Base-by-base conservation (phyloP, 768 basidiomycete genomes). In the Kwoniella dendrophila region DNA sequence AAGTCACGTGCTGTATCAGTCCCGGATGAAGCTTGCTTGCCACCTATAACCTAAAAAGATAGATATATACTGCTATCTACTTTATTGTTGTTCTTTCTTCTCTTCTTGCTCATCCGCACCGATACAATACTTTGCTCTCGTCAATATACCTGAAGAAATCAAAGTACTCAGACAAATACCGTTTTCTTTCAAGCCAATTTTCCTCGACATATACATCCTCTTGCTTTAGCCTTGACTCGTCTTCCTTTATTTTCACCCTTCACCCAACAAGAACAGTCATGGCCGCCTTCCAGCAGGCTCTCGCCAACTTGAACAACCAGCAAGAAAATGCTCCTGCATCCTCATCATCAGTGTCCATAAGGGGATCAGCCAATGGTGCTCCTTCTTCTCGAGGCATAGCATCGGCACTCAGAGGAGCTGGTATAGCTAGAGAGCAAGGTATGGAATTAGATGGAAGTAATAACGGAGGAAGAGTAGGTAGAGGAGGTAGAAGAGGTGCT, bases 361-460 rank as follows among this genome's bases (percentile, higher is more conserved):
- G 73, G 26, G 73, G 73, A 4, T 41, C 64, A 32, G 67, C 69
- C 2, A 41, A 55, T 57, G 18, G 60, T 36, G 26, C 69, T 64
- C 16, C 34, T 44, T 41, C 56, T 56, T 27, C 50, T 27, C 45
- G 70, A 18, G 56, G 44, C 14, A 27, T 67, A 11, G 50, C 54
- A 2, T 43, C 56, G 3, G 74, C 74, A 0, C 56, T 76, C 18
- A 60, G 74, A 32, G 59, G 65, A 44, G 74, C 74, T 10, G 73
- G 73, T 2, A 67, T 74, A 38, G 56, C 51, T 32, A 53, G 56
- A 29, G 63, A 55, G 22, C 50, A 48, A 32, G 66, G 62, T 4
- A 76, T 76, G 74, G 72, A 76, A 8, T 51, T 76, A 16, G 74
- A 76, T 32, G 68, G 72, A 11, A n/a, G 43, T 20, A 56, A 59